phyloP scores from a whole-genome alignment of 371 early-diverging fungal species.

The Apophysomyces ossiformis region DNA sequence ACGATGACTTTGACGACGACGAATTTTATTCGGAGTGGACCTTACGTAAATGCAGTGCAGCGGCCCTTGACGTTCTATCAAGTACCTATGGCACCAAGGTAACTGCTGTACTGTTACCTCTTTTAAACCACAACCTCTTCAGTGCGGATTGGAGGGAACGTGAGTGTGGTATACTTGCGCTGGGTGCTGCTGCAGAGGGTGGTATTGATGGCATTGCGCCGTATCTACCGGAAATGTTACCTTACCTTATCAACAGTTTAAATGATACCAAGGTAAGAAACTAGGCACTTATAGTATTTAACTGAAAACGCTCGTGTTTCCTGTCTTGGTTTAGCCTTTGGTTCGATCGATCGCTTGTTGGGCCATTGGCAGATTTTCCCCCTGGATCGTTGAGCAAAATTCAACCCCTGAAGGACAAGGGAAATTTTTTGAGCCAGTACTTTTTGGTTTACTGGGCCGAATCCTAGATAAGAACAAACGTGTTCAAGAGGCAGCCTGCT shows the following conservation, averaged over 20 bases:
- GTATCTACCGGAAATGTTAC: slow-evolving; percentile 87
- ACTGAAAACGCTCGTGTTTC: neutral
- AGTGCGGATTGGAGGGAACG: slow-evolving; percentile 84
- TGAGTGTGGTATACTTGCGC: slow-evolving; percentile 93
- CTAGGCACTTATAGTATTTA: neutral
- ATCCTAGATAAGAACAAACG: slow-evolving; percentile 90
- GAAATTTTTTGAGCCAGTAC: slow-evolving; percentile 79
- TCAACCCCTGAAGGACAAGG: slow-evolving; percentile 60
- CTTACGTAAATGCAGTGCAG: slow-evolving; percentile 94
- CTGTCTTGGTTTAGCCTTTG: slow-evolving; percentile 62
- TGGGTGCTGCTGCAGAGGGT: slow-evolving; percentile 95
- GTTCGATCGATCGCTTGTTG: slow-evolving; percentile 96
- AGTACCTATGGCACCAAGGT: slow-evolving; percentile 79
- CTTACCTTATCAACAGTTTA: slow-evolving; percentile 76
- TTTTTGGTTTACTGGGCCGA: slow-evolving; percentile 77
- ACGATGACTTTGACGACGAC: slow-evolving; percentile 89
- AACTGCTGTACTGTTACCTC: slow-evolving; percentile 77
- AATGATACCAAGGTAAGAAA: slow-evolving; percentile 71
- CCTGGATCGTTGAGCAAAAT: slow-evolving; percentile 76
- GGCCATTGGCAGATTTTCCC: slow-evolving; percentile 91
- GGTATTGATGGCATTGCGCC: slow-evolving; percentile 81
- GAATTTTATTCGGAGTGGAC: slow-evolving; percentile 94
- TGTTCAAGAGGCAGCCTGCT: slow-evolving; percentile 96
- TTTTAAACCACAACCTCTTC: slow-evolving; percentile 76
- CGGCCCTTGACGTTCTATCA: slow-evolving; percentile 89